Percentiles rank a stretch among this genome's conserved stretches.
Conservation (phyloP, 2,329 filamentous ascomycete species). For the Beauveria sp. region DNA sequence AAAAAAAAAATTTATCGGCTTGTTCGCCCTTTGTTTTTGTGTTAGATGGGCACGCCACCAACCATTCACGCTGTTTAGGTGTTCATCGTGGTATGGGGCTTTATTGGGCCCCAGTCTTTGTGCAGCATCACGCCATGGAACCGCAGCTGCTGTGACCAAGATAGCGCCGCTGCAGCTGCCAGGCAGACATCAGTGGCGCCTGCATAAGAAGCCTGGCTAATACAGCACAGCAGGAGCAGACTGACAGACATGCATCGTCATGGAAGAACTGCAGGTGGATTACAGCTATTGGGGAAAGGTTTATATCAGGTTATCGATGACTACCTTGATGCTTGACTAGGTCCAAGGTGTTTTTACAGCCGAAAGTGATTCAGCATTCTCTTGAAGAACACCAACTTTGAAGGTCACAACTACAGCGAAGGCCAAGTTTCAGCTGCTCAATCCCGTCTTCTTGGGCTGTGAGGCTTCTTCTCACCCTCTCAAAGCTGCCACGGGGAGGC, state of each 20-base stretch:
- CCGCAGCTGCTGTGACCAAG: background rate
- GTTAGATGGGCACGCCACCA: too few species aligned
- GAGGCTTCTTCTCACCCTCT: background rate
- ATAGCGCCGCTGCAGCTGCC: background rate
- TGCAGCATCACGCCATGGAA: background rate
- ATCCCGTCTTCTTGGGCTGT: background rate
- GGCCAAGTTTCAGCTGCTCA: too few species aligned
- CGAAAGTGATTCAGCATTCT: too few species aligned
- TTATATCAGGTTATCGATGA: background rate
- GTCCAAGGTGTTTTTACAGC: too few species aligned
- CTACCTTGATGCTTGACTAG: background rate
- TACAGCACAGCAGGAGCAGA: background rate
- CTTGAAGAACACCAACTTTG: too few species aligned
- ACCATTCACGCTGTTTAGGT: too few species aligned
- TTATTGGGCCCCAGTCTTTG: too few species aligned
- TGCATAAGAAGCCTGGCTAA: background rate
- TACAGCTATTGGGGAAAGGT: background rate
- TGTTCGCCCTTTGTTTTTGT: too few species aligned
- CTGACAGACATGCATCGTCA: background rate
- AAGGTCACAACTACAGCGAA: background rate
- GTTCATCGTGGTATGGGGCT: too few species aligned
- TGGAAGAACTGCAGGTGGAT: background rate
- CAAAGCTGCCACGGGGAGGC: background rate
- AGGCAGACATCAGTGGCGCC: slow-evolving; percentile 1
- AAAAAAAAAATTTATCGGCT: too few species aligned